Conservation (phyloP, 768 basidiomycete genomes). For the Saitozyma sp. region DNA sequence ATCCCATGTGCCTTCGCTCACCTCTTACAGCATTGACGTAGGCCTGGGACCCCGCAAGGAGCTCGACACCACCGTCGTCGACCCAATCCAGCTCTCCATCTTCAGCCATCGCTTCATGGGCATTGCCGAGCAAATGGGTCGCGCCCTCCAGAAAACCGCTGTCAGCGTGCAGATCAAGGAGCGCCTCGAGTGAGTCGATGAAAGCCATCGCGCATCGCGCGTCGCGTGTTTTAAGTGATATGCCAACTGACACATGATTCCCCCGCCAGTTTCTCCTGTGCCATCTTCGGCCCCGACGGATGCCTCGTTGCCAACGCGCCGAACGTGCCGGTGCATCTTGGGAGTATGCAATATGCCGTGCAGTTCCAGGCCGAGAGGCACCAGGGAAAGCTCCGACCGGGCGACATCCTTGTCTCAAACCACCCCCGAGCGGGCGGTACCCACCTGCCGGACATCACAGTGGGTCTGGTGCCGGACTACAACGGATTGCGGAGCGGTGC, state of each 20-base stretch:
- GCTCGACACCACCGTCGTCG: conserved; percentile 10
- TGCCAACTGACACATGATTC: too few species aligned
- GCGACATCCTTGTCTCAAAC: conserved; percentile 87
- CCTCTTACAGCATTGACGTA: conserved; percentile 1
- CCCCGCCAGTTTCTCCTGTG: conserved; percentile 69
- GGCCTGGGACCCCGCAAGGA: conserved; percentile 7
- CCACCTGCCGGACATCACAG: conserved; percentile 44
- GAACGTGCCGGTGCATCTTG: conserved; percentile 31
- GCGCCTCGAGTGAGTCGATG: conserved; percentile 63
- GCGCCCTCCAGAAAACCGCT: conserved; percentile 82
- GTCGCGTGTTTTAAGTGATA: too few species aligned
- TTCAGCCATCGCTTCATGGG: conserved; percentile 24
- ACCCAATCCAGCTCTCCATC: not conserved
- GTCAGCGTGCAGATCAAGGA: conserved; percentile 96
- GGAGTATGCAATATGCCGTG: conserved; percentile 48
- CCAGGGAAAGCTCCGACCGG: conserved; percentile 69
- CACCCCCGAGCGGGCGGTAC: conserved; percentile 24
- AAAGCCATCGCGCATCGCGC: too few species aligned
- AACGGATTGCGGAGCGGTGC: too few species aligned
- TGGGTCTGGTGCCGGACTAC: conserved; percentile 53
- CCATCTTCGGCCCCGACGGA: conserved; percentile 90
- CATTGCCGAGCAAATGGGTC: conserved; percentile 81
- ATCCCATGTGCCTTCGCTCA: too few species aligned
- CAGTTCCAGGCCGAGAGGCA: conserved; percentile 33
- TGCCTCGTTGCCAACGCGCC: conserved; percentile 90